Conservation (phyloP, 228 moss, liverwort and hornwort genomes). For the Sphagnum fallax region DNA sequence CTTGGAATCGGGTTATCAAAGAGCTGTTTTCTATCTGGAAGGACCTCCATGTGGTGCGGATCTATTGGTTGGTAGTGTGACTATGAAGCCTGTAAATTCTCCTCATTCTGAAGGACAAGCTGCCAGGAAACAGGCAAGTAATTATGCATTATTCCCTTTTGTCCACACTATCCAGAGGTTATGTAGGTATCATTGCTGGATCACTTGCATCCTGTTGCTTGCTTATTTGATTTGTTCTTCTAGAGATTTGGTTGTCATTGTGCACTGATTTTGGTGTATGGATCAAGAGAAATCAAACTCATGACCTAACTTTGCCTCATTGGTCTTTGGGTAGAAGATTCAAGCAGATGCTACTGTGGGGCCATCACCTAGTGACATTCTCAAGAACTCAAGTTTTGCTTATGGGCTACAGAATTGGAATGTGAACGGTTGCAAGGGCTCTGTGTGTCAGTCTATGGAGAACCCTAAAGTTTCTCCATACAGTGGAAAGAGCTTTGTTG, state of each 20-base stretch:
- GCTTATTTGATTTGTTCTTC: too few species aligned
- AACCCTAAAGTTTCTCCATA: constrained; percentile 48
- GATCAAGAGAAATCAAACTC: too few species aligned
- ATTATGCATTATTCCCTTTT: too few species aligned
- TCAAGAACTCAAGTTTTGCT: constrained; percentile 31
- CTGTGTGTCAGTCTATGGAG: constrained; percentile 41
- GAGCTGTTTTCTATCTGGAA: constrained; percentile 38
- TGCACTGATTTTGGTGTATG: too few species aligned
- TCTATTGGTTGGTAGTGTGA: constrained; percentile 35
- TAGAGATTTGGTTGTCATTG: too few species aligned
- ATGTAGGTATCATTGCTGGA: too few species aligned
- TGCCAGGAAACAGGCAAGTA: constrained; percentile 36
- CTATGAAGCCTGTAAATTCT: constrained; percentile 22
- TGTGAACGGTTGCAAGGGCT: constrained; percentile 52
- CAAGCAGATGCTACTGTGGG: too few species aligned
- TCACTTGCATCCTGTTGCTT: too few species aligned
- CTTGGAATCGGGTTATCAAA: constrained; percentile 21
- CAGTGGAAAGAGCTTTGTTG: constrained; percentile 63
- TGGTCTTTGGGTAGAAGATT: too few species aligned
- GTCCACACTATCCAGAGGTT: too few species aligned
- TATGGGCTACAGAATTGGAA: constrained; percentile 66
- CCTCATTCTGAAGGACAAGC: constrained; percentile 14
- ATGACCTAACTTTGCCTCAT: too few species aligned
- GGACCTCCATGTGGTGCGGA: constrained; percentile 44
- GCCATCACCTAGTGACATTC: constrained; percentile 14